Percentiles rank a stretch among this genome's conserved stretches.
Conservation (phyloP, 2,329 filamentous ascomycete genomes). For the Fusarium sarcochroum region DNA sequence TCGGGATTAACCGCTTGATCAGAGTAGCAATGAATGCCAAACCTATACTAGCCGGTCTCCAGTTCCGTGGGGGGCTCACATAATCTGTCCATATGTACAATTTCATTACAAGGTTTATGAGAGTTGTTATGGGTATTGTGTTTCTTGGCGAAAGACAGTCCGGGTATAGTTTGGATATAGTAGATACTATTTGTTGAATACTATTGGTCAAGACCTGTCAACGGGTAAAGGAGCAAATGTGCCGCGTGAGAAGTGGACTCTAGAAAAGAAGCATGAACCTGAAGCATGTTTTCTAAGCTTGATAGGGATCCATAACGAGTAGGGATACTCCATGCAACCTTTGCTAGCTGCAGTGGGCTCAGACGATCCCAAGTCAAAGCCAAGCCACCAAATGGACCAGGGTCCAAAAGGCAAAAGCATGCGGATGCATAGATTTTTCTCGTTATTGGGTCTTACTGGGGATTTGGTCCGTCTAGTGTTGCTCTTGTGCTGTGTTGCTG, state of each 20-base stretch:
- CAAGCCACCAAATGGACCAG: constrained; percentile 26
- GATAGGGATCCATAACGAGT: constrained; percentile 5
- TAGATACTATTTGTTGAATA: neutral
- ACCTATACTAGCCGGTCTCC: neutral
- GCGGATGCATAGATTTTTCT: neutral
- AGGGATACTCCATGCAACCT: constrained; percentile 6
- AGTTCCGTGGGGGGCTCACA: neutral
- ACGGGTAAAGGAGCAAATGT: neutral
- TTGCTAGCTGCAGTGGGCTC: constrained; percentile 24
- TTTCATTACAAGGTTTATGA: neutral
- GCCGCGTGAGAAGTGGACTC: neutral
- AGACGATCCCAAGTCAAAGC: constrained; percentile 25
- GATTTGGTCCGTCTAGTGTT: neutral
- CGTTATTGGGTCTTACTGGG: neutral
- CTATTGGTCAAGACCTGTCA: neutral
- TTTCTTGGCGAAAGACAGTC: neutral
- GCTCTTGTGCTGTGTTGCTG: neutral
- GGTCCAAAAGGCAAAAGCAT: constrained; percentile 5
- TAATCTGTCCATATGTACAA: neutral
- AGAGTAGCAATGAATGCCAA: neutral
- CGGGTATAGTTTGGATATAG: neutral
- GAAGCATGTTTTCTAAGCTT: neutral
- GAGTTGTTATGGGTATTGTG: neutral
- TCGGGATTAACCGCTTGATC: constrained; percentile 31
- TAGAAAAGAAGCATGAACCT: neutral